Evolutionary conservation across 2,329 filamentous ascomycete species (phyloP).

Genomic region (Phialophora expanda): DNA sequence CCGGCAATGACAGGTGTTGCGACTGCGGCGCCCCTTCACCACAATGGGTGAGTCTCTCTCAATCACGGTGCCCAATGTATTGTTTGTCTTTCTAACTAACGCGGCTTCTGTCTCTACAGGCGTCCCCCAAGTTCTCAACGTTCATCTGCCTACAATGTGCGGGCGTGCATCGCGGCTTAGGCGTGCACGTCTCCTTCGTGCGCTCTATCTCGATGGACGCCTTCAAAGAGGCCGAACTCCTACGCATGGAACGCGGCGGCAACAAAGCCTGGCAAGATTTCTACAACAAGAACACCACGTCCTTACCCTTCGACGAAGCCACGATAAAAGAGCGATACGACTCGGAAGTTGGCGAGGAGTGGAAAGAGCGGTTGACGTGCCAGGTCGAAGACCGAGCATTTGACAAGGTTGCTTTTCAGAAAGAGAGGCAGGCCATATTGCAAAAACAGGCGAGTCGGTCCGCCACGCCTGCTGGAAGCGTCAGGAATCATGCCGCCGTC

Average conservation of each 20-base stretch:
- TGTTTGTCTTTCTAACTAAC: slow-evolving; percentile 10
- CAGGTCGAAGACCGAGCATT: slow-evolving; percentile 90
- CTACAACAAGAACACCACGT: slow-evolving; percentile 75
- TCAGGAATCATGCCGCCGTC: slow-evolving; percentile 39
- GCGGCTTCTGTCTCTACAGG: slow-evolving; percentile 48
- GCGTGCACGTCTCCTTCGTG: slow-evolving; percentile 98
- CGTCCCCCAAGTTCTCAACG: slow-evolving; percentile 92
- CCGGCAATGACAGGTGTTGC: slow-evolving; percentile 87
- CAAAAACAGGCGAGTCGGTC: slow-evolving; percentile 44
- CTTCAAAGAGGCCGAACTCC: slow-evolving; percentile 91
- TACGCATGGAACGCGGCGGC: slow-evolving; percentile 89
- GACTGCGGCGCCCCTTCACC: slow-evolving; percentile 95
- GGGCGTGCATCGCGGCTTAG: slow-evolving; percentile 89
- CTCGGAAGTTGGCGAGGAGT: slow-evolving; percentile 89
- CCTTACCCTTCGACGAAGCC: slow-evolving; percentile 79
- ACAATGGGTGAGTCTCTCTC: slow-evolving; percentile 76
- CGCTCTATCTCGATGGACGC: slow-evolving; percentile 98
- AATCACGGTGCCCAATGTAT: slow-evolving; percentile 16
- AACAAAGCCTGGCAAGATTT: slow-evolving; percentile 87
- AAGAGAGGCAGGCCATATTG: slow-evolving; percentile 46
- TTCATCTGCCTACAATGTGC: slow-evolving; percentile 98
- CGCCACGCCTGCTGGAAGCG: slow-evolving; percentile 48
- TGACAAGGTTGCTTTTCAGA: slow-evolving; percentile 70
- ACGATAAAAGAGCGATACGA: slow-evolving; percentile 91
- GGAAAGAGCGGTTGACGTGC: slow-evolving; percentile 84